Conservation (phyloP, 2,329 filamentous ascomycete genomes). For the Stachybotrys chlorohalonatus region DNA sequence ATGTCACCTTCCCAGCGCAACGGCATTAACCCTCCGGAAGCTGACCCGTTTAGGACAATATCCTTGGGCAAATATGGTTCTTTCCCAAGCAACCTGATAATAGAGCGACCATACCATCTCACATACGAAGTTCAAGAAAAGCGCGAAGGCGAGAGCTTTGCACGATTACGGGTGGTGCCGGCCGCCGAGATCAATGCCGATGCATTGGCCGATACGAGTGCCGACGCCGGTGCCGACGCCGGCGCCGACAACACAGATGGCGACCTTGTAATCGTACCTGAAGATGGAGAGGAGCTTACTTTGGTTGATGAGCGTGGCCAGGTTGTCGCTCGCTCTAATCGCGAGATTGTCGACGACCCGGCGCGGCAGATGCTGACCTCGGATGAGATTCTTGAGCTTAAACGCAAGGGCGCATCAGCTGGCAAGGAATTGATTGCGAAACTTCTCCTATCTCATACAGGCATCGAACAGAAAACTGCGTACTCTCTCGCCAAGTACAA, state of each 20-base stretch:
- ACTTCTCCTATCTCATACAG: constrained; percentile 80
- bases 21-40: constrained; percentile 3
- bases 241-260: constrained; percentile 26
- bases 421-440: constrained; percentile 90
- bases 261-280: constrained; percentile 26
- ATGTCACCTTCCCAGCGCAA: constrained; percentile 9
- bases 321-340: constrained; percentile 44
- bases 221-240: constrained; percentile 25
- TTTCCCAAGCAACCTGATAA: constrained; percentile 80
- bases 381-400: constrained; percentile 66
- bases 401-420: constrained; percentile 64
- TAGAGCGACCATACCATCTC: constrained; percentile 84
- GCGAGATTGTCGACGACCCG: constrained; percentile 50
- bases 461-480: constrained; percentile 85
- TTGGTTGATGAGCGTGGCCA: constrained; percentile 33
- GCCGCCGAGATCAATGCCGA: constrained; percentile 78
- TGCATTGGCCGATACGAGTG: constrained; percentile 43
- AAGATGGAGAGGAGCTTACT: constrained; percentile 31
- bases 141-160: constrained; percentile 52
- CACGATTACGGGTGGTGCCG: constrained; percentile 67
- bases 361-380: constrained; percentile 69
- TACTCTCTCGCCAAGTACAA: constrained; percentile 96
- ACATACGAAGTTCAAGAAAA: constrained; percentile 84
- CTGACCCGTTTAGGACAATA: constrained; percentile 54
- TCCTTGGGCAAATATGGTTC: constrained; percentile 88